phyloP scores from a whole-genome alignment of 2,329 filamentous ascomycete species.

The Dactylellina cionopaga region DNA sequence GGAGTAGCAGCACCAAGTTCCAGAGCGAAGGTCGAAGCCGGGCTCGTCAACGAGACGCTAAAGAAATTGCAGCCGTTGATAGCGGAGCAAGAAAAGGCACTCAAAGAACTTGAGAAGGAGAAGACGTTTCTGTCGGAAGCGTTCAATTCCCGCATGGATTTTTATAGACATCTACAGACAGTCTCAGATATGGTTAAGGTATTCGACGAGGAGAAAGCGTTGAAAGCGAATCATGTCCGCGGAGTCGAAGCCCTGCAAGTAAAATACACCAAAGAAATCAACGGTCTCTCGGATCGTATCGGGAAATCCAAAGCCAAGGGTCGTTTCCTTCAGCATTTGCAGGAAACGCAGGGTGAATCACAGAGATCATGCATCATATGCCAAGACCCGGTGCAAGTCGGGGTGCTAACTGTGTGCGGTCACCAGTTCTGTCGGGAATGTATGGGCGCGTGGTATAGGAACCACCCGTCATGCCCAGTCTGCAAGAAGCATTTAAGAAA shows the following conservation, averaged over 20 bases:
- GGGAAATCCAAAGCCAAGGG: slow-evolving; percentile 69
- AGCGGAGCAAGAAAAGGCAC: slow-evolving; percentile 66
- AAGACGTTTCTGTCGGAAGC: slow-evolving; percentile 62
- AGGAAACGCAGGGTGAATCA: slow-evolving; percentile 70
- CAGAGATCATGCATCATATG: slow-evolving; percentile 85
- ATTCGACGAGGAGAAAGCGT: slow-evolving; percentile 67
- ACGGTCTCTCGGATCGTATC: slow-evolving; percentile 12
- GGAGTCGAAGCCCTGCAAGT: slow-evolving; percentile 62
- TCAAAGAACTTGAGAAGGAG: slow-evolving; percentile 61
- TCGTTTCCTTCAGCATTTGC: slow-evolving; percentile 72
- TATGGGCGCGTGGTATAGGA: slow-evolving; percentile 78
- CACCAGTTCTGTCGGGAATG: slow-evolving; percentile 94
- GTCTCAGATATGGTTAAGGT: slow-evolving; percentile 88
- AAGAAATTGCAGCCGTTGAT: slow-evolving; percentile 68
- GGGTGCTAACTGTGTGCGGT: slow-evolving; percentile 85
- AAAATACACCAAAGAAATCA: slow-evolving; percentile 25
- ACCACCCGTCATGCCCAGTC: slow-evolving; percentile 79
- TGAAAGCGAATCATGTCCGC: slow-evolving; percentile 70
- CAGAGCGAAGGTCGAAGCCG: slow-evolving; percentile 50
- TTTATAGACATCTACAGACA: slow-evolving; percentile 87
- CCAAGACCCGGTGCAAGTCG: slow-evolving; percentile 75
- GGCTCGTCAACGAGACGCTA: slow-evolving; percentile 73
- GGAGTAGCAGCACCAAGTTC: slow-evolving; percentile 6
- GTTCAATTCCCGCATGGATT: slow-evolving; percentile 88
- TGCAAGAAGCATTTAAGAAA: slow-evolving; percentile 77